Conservation (phyloP, 1,284 basidiomycete species). For the Cystobasidium sp. region DNA sequence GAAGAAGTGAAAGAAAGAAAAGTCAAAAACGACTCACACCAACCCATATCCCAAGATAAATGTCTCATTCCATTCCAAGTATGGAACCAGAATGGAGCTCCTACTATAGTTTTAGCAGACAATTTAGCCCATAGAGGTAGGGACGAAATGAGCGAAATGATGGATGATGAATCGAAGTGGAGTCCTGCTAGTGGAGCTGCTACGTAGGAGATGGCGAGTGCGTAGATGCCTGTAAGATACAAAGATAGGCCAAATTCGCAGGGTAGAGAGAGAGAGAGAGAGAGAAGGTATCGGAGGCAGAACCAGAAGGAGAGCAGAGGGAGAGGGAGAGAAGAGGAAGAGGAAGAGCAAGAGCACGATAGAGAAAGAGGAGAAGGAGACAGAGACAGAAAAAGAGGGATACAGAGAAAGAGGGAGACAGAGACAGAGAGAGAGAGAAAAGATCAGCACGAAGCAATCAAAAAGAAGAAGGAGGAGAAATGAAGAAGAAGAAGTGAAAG, state of each 20-base stretch:
- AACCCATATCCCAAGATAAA: slow-evolving; percentile 86
- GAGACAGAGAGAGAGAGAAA: no score
- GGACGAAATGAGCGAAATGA: slow-evolving; percentile 72
- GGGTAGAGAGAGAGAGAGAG: neutral
- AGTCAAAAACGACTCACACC: slow-evolving; percentile 67
- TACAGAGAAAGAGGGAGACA: no score
- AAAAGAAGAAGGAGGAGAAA: neutral
- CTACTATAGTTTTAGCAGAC: slow-evolving; percentile 73
- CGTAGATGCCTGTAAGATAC: slow-evolving; percentile 76
- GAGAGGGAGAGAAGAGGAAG: no score
- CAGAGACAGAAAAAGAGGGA: no score
- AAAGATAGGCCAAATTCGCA: neutral
- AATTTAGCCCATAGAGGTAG: slow-evolving; percentile 67
- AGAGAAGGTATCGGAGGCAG: no score
- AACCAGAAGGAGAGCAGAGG: no score
- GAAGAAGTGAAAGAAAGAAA: neutral
- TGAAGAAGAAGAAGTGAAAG: neutral
- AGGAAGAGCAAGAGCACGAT: no score
- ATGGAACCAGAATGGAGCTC: slow-evolving; percentile 87
- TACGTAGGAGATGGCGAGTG: slow-evolving; percentile 84
- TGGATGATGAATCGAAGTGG: slow-evolving; percentile 73
- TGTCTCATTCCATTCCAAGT: slow-evolving; percentile 88
- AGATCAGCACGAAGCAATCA: neutral
- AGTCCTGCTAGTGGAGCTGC: slow-evolving; percentile 70
- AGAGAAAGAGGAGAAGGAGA: no score